Evolutionary conservation across 306 rosid genomes (phyloP), one percentile per base, ranked within the genome.

Genomic region (Trifolium fragiferum): DNA sequence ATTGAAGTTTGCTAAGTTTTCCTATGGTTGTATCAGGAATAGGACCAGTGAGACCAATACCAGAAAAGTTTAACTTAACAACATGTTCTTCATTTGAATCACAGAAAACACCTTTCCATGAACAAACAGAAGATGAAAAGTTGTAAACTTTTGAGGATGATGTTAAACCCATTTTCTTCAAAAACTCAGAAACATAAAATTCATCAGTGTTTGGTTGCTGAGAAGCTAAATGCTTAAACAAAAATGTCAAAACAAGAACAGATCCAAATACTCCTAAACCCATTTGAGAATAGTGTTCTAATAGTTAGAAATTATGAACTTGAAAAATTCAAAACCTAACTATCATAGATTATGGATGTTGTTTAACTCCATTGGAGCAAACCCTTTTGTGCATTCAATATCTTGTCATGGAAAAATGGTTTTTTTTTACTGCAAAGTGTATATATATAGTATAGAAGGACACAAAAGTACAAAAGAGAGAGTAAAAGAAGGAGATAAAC

Each of bases 151-250:
- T 61, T 5, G 96, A 85, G 14, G 87, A 70, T 27, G 77, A 2
- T 33, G 83, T 2, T 5, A 73, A 72, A 20, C 81, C 79, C 98
- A 89, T 86, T 37, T 84, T 79, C 82, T 82, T 74, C 41, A 89
- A 80, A 76, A 95, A 92, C 76, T 84, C 91, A 71, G 92, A 90
- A 65, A 92, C 88, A 71, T 77, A 89, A 71, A 66, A 84, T 65
- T 79, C 97, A 85, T 95, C 99, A 69, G 98, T 84, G 18, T 95
- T 95, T 75, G 93, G 96, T 75, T 86, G 90, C 71, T 92, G 97
- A 68, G 83, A 95, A 10, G 81, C 83, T 81, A 90, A 75, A 63
- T 76, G 98, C 82, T 87, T 80, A 79, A 90, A 85, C 69, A 90
- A 84, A 66, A 90, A 73, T 7, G 90, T 66, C 79, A 92, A 73